Conservation (phyloP, 306 rosid genomes). For the Sechiopsis laciniata region DNA sequence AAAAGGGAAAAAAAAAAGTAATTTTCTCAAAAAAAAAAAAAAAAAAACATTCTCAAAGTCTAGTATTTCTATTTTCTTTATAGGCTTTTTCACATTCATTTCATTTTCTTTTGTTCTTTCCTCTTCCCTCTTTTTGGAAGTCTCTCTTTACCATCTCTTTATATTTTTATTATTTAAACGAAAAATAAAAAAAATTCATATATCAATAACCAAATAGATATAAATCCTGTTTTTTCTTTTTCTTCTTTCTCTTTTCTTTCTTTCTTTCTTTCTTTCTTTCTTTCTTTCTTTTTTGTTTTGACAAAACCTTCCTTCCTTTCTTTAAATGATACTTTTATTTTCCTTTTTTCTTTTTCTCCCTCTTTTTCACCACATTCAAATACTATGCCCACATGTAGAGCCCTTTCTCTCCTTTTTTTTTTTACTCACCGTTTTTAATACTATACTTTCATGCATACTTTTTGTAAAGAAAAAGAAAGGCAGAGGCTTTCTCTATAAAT, state of each 20-base stretch:
- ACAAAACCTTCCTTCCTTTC: not conserved
- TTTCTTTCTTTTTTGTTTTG: constrained; percentile 11
- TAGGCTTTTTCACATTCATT: constrained; percentile 38
- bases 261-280: not conserved
- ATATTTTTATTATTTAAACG: too few species aligned
- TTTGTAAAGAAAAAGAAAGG: not conserved
- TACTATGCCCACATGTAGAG: too few species aligned
- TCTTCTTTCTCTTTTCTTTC: constrained; percentile 24
- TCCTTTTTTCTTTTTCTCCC: constrained; percentile 30
- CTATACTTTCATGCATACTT: constrained; percentile 15
- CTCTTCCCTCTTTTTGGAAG: constrained; percentile 47
- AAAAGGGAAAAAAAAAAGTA: too few species aligned
- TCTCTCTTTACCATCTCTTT: constrained; percentile 27
- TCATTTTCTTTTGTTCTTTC: constrained; percentile 16
- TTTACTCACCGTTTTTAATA: not conserved
- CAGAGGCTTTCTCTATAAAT: not conserved
- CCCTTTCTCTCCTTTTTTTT: too few species aligned
- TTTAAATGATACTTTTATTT: constrained; percentile 24
- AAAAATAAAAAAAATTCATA: too few species aligned
- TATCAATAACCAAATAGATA: too few species aligned
- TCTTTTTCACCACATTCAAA: constrained; percentile 15
- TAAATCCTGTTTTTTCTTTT: not conserved
- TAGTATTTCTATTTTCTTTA: not conserved
- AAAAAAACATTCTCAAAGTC: not conserved
- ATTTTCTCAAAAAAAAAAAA: too few species aligned